These are phyloP conservation scores for Ogataea paradorogensis DNA, from an alignment of 805 yeast genomes.

Conservation along the genomic window DNA sequence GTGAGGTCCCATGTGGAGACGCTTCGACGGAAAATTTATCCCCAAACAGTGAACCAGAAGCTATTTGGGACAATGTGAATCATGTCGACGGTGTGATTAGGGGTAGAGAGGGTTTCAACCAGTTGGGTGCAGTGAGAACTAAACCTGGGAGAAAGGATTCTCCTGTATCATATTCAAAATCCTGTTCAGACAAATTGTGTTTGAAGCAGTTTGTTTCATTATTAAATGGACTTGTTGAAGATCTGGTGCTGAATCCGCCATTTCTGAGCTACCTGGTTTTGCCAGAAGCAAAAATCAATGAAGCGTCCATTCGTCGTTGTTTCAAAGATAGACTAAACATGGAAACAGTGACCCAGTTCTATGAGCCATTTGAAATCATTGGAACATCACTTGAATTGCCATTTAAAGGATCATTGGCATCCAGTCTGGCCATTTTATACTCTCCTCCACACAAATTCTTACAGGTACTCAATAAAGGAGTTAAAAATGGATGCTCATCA, in stretches of 20 bases:
- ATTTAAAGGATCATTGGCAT: conserved; percentile 10
- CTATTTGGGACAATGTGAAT: neutral
- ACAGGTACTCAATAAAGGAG: conserved; percentile 54
- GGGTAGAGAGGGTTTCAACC: conserved; percentile 61
- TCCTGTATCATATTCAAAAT: conserved; percentile 65
- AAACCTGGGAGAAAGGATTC: conserved; percentile 92
- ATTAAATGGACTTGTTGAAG: conserved; percentile 43
- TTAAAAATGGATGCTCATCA: conserved; percentile 50
- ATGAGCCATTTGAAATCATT: conserved; percentile 11
- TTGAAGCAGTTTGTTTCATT: conserved; percentile 58
- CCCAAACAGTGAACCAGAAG: conserved; percentile 14
- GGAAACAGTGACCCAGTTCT: neutral
- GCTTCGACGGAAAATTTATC: conserved; percentile 57
- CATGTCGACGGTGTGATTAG: conserved; percentile 34
- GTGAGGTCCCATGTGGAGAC: conserved; percentile 91
- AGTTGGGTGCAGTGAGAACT: conserved; percentile 72
- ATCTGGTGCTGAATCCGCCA: conserved; percentile 32
- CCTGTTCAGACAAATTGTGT: conserved; percentile 85
- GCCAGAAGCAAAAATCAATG: conserved; percentile 33
- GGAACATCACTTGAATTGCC: conserved; percentile 14
- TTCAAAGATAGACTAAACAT: conserved; percentile 30
- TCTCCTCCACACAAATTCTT: conserved; percentile 19
- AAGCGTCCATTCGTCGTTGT: conserved; percentile 39
- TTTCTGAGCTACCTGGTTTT: conserved; percentile 50
- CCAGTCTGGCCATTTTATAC: conserved; percentile 27